Base-by-base conservation (phyloP, 2,329 filamentous ascomycete genomes). In the Botryotinia convoluta region DNA sequence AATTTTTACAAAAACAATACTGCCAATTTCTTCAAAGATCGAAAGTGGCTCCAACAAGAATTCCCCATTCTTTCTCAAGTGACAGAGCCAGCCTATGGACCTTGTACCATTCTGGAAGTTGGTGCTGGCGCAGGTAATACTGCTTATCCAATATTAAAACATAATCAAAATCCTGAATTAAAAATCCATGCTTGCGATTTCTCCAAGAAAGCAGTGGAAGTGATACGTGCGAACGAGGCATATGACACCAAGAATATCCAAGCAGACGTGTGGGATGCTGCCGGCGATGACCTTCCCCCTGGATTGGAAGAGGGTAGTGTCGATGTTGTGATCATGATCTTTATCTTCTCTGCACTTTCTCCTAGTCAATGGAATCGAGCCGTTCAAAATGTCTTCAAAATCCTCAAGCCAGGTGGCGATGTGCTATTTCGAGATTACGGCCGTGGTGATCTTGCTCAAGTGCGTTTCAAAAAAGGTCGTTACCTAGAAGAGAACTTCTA, bases 401-500 rank as follows among this genome's bases (percentile, higher is more conserved):
- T 97, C 51, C 87, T 99, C 76, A 98, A 97, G 84, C 94, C 94
- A 1, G 95, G 95, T 75, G 96, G 96, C n/a, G 87, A 93, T 79
- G 92, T 99, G 71, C 89, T 97, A 80, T 98, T 99, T 87, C 90
- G 96, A 79, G 96, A 99, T 83, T 99, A 99, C 84, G 96, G 96
- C 73, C 89, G 95, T 81, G 96, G 96, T 48, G 96, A 99, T 83
- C 86, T 99, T 75, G 95, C 96, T 29, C 96, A 99, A 85, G 96
- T 99, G 75, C 89, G 96, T 74, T 98, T 99, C 85, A 97, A 96
- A 84, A 98, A 97, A 84, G 94, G 94, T 20, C 88, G 96, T 59
- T 98, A 95, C 80, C 87, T 99, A 80, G 93, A 94, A 72, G 96
- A 98, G 83, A 99, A 98, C 81, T 99, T 99, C 79, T 99, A 99